Base-by-base conservation (phyloP, 495 filamentous ascomycete species). In the Xylaria grammica region DNA sequence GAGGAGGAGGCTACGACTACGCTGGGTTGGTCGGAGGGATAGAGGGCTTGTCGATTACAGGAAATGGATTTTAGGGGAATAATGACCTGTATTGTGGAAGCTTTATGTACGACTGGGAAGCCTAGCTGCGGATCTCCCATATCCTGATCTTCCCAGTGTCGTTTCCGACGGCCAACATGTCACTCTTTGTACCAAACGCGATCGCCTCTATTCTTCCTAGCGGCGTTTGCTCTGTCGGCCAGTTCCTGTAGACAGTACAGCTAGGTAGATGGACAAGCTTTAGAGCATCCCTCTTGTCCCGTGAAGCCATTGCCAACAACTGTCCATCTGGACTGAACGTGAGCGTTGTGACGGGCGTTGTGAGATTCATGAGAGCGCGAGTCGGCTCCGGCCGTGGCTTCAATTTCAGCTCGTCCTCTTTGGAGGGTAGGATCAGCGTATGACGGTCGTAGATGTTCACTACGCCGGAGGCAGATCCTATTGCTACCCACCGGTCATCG, bases 201-300 rank as follows among this genome's bases (percentile, higher is more conserved):
- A 97, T 87, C 1, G 88, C 84, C 3, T 90, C 91, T 56, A 98
- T 88, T 34, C 92, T 83, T 0, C 96, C 96, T 63, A 99, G 72
- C 10, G 96, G 94, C 59, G 95, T 99, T 74, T 88, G 86, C 42
- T 85, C 84, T 44, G 95, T 99, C 22, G 95, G 95, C 95, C 95
- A 99, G 77, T 99, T 98, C 69, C 86, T 87, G 81, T 95, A 99
- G 17, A 97, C 93, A 2, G 93, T 96, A 73, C 92, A 96, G 63
- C 85, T 91, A 1, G 94, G 94, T 68, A 99, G 78, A 76, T 99
- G 95, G 38, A 95, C 93, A 67, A 99, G 77, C 75, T 91, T 81
- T 73, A 99, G 72, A 1, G 93, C 91, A 81, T 98, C 92, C 65
- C 89, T 89, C 81, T 97, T 96, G 80, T 86, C 91, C 49, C 84